Evolutionary conservation across 2,329 filamentous ascomycete species (phyloP), one percentile per base, ranked within the genome.

Genomic region (Fusarium sp.): DNA sequence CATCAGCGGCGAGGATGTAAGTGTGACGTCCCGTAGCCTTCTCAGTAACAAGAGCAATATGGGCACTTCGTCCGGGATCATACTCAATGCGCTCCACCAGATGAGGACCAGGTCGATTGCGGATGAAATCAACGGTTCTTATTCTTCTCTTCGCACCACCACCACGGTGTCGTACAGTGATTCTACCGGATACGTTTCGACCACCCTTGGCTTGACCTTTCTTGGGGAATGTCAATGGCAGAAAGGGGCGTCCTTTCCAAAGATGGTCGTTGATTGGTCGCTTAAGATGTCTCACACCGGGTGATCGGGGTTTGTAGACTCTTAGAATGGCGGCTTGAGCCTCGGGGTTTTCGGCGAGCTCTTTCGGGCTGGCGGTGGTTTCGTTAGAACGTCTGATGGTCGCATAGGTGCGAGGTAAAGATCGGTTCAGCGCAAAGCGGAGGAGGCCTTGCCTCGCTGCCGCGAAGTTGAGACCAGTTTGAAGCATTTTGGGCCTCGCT

Each of bases 1-100:
- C 96, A 74, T 99, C 96, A 1, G 96, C 89, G n/a, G 96, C 96
- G 62, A 99, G 85, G 70, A 99, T 97, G 80, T 99, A 99, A 71
- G 90, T 93, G 82, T 96, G 90, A 71, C 86, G 87, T 14, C 89
- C 88, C 0, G 91, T 95, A 49, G 89, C 86, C 70, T 93, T 84
- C 74, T 92, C 90, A 51, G 89, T 94, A 49, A 98, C 77, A 58
- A 99, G 86, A 8, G 96, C 96, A 80, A 99, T 94, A 78, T 99
- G 96, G 16, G 95, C 93, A 75, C 90, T 97, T 53, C 96, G 91
- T 71, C 93, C 93, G 1, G 96, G 96, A 75, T 99, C 97, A 79
- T 98, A 94, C 80, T 99, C 96, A 76, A 99, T 96, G 65, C 96
- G 89, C 78, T 98, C 94, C 57, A 99, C 95, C 18, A 90, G 81